These are phyloP conservation scores for Annona squamosa DNA, from an alignment of 164 flowering plant genomes.

Conservation along the genomic window DNA sequence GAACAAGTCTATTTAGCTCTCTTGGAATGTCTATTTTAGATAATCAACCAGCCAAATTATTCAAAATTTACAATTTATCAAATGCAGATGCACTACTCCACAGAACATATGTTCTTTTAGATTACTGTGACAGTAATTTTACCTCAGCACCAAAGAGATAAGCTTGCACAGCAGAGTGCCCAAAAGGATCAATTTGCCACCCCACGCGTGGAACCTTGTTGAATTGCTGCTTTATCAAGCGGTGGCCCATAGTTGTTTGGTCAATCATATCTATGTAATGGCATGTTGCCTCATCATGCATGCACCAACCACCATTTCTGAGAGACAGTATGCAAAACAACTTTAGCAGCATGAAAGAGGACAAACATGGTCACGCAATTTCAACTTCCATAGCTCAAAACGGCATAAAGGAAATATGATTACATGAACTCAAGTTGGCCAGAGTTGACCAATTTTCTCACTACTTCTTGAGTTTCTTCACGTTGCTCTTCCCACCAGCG, in stretches of 20 bases:
- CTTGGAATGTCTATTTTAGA: background rate
- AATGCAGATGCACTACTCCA: background rate
- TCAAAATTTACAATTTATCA: background rate
- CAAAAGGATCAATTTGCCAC: slow-evolving; percentile 97
- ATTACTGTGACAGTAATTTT: background rate
- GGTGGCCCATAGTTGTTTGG: slow-evolving; percentile 89
- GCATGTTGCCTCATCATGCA: slow-evolving; percentile 91
- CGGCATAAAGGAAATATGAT: background rate
- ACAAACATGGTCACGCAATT: background rate
- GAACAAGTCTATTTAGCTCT: background rate
- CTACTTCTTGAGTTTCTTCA: slow-evolving; percentile 40
- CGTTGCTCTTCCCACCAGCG: slow-evolving; percentile 83
- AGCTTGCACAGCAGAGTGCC: slow-evolving; percentile 93
- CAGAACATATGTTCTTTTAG: background rate
- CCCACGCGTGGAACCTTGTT: slow-evolving; percentile 75
- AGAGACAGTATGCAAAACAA: slow-evolving; percentile 5
- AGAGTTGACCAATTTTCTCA: slow-evolving; percentile 56
- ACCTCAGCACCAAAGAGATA: slow-evolving; percentile 88
- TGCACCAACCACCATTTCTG: slow-evolving; percentile 97
- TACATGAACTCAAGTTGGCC: slow-evolving; percentile 89
- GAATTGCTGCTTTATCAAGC: slow-evolving; percentile 52
- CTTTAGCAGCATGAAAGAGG: background rate
- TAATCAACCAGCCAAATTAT: background rate
- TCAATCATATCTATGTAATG: slow-evolving; percentile 97
- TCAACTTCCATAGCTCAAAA: background rate